Percentiles rank a stretch among this genome's conserved stretches.
Conservation (phyloP, 257 asterid genomes). For the Forsythia viridissima region DNA sequence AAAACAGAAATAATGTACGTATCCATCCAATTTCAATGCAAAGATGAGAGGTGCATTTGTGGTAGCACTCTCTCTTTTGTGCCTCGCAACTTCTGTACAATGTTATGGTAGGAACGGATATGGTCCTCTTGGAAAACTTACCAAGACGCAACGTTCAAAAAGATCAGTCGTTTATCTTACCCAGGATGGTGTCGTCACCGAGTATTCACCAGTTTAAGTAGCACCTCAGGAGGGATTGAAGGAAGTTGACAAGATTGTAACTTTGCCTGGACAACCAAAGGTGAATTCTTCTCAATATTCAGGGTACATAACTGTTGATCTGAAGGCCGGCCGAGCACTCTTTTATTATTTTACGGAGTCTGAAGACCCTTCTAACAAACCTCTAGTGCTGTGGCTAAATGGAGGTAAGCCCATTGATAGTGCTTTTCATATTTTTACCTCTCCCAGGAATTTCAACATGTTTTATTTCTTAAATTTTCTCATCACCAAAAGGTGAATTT, state of each 20-base stretch:
- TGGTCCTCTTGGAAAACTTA: slow-evolving; percentile 31
- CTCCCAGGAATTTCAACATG: too few species aligned
- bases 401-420: slow-evolving; percentile 33
- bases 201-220: slow-evolving; percentile 31
- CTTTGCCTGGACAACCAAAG: slow-evolving; percentile 45
- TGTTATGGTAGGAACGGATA: slow-evolving; percentile 30
- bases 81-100: slow-evolving; percentile 29
- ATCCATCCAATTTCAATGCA: neutral
- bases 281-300: slow-evolving; percentile 44
- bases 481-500: too few species aligned
- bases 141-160: slow-evolving; percentile 11
- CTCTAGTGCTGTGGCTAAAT: slow-evolving; percentile 52
- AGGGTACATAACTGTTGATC: slow-evolving; percentile 51
- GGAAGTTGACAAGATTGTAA: slow-evolving; percentile 34
- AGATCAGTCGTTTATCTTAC: neutral
- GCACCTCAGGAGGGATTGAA: slow-evolving; percentile 39
- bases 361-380: slow-evolving; percentile 35
- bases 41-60: slow-evolving; percentile 31
- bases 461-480: too few species aligned
- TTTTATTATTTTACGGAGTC: slow-evolving; percentile 49
- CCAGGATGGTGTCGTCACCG: neutral
- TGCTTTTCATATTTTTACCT: neutral
- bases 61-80: slow-evolving; percentile 22
- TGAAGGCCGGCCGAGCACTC: slow-evolving; percentile 39
- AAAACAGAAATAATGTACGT: too few species aligned